Percentiles rank a stretch among this genome's conserved stretches.
phyloP scores from a whole-genome alignment of 208 protist genomes.

The Wallacemonas sp. region DNA sequence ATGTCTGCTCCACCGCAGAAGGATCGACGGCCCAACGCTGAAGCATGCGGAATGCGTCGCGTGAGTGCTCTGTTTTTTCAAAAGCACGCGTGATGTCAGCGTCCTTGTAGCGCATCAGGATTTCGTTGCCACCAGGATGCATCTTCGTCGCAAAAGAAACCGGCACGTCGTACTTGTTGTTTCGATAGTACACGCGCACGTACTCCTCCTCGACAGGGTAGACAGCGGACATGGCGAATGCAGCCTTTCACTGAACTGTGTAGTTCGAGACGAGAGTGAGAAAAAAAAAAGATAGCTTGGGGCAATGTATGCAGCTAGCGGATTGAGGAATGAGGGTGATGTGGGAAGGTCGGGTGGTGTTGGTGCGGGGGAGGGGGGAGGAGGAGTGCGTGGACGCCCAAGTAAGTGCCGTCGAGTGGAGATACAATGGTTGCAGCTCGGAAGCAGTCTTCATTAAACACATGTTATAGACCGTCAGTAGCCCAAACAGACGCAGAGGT shows the following conservation, averaged over 20 bases:
- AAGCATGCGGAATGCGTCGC: constrained; percentile 18
- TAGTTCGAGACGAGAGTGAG: too few species aligned
- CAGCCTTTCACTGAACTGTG: not conserved
- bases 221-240: not conserved
- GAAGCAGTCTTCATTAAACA: too few species aligned
- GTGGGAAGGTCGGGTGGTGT: too few species aligned
- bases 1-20: not conserved
- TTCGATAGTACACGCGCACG: constrained; percentile 25
- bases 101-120: constrained; percentile 27
- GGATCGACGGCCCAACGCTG: constrained; percentile 12
- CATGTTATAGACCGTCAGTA: too few species aligned
- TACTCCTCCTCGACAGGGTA: not conserved
- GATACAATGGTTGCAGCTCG: too few species aligned
- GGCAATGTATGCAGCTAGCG: too few species aligned
- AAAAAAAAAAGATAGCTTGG: too few species aligned
- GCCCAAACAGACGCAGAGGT: too few species aligned
- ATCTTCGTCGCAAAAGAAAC: constrained; percentile 18
- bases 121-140: constrained; percentile 28
- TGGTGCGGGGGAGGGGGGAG: too few species aligned
- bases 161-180: constrained; percentile 31
- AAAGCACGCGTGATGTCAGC: constrained; percentile 30
- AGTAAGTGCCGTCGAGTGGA: too few species aligned
- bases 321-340: too few species aligned
- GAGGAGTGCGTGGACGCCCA: too few species aligned
- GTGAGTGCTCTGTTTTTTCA: constrained; percentile 25